Percentiles rank a stretch among this genome's conserved stretches.
Evolutionary conservation across 1,139 yeast species (phyloP).

Genomic region (Yamadazyma taylorii): DNA sequence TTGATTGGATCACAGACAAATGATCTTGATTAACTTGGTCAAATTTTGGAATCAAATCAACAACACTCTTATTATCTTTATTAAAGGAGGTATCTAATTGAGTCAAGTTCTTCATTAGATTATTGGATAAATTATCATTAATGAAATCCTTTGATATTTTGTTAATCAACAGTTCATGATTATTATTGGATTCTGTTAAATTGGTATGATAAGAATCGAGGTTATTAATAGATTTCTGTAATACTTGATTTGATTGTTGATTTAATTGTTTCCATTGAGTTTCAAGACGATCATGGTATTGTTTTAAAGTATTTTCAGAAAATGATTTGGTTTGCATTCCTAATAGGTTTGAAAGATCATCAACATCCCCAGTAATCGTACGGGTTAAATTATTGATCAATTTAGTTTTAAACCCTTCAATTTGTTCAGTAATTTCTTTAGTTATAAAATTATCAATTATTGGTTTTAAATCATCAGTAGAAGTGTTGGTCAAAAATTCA

Average conservation of each 20-base stretch:
- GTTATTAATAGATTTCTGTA: constrained; percentile 9
- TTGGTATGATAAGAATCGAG: constrained; percentile 10
- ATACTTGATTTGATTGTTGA: constrained; percentile 7
- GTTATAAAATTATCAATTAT: not conserved
- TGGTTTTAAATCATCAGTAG: constrained; percentile 1
- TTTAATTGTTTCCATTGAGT: not conserved
- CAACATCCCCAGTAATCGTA: constrained; percentile 7
- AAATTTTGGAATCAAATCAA: not conserved
- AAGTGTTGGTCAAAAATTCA: constrained; percentile 15
- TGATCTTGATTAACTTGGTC: not conserved
- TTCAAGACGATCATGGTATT: too few species aligned
- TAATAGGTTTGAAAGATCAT: constrained; percentile 4
- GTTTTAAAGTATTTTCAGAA: constrained; percentile 4
- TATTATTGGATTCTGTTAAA: constrained; percentile 8
- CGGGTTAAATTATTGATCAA: constrained; percentile 5
- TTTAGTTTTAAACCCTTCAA: constrained; percentile 7
- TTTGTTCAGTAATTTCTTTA: constrained; percentile 2
- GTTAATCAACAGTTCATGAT: constrained; percentile 7
- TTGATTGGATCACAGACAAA: not conserved
- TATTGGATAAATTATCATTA: constrained; percentile 5
- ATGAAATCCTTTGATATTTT: constrained; percentile 6
- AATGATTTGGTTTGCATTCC: constrained; percentile 6
- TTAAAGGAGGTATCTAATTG: constrained; percentile 1
- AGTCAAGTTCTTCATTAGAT: not conserved
- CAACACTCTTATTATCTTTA: not conserved